Evolutionary conservation across 2,329 filamentous ascomycete species (phyloP).

Genomic region (Aspergillus pseudonomiae): DNA sequence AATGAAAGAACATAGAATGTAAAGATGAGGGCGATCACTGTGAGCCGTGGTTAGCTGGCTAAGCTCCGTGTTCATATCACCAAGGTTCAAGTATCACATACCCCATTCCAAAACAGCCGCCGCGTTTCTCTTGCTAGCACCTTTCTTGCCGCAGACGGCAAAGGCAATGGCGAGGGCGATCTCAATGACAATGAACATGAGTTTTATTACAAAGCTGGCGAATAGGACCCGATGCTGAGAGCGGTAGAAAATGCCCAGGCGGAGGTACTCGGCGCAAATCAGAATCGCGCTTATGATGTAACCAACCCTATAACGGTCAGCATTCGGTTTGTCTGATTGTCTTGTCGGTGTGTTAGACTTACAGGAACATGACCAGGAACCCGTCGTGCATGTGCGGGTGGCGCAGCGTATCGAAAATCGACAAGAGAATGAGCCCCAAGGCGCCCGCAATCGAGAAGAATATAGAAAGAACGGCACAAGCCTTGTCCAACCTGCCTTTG

Average conservation of each 20-base stretch:
- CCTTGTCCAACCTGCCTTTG: conserved; percentile 47
- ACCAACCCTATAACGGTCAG: conserved; percentile 55
- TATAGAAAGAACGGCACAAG: conserved; percentile 42
- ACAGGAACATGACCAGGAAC: conserved; percentile 81
- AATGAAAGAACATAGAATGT: conserved; percentile 87
- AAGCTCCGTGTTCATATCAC: background rate
- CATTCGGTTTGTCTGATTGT: background rate
- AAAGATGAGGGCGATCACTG: conserved; percentile 76
- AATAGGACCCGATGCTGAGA: conserved; percentile 70
- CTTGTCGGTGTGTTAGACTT: conserved; percentile 17
- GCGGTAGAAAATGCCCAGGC: conserved; percentile 78
- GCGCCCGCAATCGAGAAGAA: conserved; percentile 75
- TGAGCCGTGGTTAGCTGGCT: background rate
- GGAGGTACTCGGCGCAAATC: conserved; percentile 87
- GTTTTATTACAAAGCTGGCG: conserved; percentile 83
- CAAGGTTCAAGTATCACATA: conserved; percentile 24
- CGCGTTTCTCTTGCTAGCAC: conserved; percentile 55
- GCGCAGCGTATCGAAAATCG: conserved; percentile 79
- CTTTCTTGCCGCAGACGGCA: conserved; percentile 51
- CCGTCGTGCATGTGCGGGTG: conserved; percentile 70
- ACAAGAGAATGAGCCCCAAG: conserved; percentile 76
- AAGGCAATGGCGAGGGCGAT: conserved; percentile 70
- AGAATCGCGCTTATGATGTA: conserved; percentile 86
- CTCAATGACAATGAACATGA: conserved; percentile 81
- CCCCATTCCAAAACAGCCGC: conserved; percentile 79